A percentile compares a stretch with the other conserved stretches of the same genome.
Conservation (phyloP, 768 basidiomycete species). For the Tricholoma hemisulphureum region DNA sequence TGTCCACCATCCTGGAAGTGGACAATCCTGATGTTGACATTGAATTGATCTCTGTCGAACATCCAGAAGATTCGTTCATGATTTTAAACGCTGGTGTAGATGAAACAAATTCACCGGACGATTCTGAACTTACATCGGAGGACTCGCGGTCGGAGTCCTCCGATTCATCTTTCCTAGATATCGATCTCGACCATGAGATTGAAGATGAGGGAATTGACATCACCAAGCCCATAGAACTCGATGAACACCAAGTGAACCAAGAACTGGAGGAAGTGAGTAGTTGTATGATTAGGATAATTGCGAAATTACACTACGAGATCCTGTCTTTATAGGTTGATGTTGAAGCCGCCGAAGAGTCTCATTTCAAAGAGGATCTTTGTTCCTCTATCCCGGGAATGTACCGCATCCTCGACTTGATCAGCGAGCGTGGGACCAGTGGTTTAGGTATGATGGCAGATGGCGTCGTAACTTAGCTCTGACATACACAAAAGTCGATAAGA, state of each 20-base stretch:
- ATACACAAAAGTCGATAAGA: constrained; percentile 52
- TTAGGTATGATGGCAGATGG: constrained; percentile 38
- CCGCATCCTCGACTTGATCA: constrained; percentile 53
- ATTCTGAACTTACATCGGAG: background rate
- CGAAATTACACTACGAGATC: background rate
- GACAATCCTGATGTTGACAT: background rate
- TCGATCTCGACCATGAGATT: background rate
- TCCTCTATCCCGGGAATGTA: constrained; percentile 44
- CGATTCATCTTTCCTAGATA: background rate
- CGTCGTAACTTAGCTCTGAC: background rate
- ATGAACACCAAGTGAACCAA: background rate
- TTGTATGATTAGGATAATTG: background rate
- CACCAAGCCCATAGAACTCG: background rate
- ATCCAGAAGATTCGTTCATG: background rate
- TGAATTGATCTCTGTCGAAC: background rate
- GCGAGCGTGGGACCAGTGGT: constrained; percentile 49
- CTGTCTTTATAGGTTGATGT: background rate
- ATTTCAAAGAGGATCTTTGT: background rate
- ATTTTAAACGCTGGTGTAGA: background rate
- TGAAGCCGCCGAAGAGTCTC: background rate
- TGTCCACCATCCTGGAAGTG: background rate
- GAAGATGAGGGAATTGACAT: background rate
- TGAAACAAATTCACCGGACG: background rate
- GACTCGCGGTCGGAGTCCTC: background rate
- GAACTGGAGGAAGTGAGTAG: background rate